These are phyloP conservation scores for Fusarium denticulatum DNA, from an alignment of 2,329 filamentous ascomycete genomes.

Conservation along the genomic window DNA sequence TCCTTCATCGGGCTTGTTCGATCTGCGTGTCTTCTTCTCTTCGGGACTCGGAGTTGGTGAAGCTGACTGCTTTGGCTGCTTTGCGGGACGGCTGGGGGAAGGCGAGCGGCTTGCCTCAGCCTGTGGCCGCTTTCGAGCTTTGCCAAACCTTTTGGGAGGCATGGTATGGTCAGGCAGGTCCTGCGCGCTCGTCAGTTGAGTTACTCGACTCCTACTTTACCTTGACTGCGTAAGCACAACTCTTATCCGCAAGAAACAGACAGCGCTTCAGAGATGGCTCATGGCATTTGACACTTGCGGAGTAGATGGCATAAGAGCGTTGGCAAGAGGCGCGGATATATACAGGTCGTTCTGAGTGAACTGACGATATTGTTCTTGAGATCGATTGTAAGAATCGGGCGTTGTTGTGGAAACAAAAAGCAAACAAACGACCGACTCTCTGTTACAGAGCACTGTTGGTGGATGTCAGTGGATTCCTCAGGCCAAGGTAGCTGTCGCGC, in stretches of 20 bases:
- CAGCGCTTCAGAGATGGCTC: not conserved
- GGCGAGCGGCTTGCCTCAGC: not conserved
- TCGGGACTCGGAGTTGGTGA: not conserved
- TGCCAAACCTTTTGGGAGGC: not conserved
- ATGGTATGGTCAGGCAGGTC: not conserved
- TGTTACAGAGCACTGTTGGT: not conserved
- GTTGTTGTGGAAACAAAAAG: not conserved
- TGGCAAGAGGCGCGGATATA: too few relatives aligned
- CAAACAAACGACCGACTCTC: not conserved
- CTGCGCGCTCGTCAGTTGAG: not conserved
- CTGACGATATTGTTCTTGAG: not conserved
- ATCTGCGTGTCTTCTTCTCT: not conserved
- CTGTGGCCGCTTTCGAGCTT: not conserved
- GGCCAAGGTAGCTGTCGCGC: not conserved
- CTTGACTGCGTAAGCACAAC: not conserved
- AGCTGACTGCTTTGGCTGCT: not conserved
- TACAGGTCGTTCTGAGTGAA: not conserved
- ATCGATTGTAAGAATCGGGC: fast-evolving
- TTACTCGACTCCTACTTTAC: too few relatives aligned
- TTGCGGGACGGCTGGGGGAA: not conserved
- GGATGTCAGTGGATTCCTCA: not conserved
- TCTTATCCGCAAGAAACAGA: not conserved
- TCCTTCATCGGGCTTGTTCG: not conserved
- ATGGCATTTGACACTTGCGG: too few relatives aligned
- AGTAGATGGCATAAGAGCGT: not conserved